Percentiles rank a stretch among this genome's conserved stretches.
Evolutionary conservation across 1,284 basidiomycete species (phyloP).

Genomic region (Testicularia cyperi): DNA sequence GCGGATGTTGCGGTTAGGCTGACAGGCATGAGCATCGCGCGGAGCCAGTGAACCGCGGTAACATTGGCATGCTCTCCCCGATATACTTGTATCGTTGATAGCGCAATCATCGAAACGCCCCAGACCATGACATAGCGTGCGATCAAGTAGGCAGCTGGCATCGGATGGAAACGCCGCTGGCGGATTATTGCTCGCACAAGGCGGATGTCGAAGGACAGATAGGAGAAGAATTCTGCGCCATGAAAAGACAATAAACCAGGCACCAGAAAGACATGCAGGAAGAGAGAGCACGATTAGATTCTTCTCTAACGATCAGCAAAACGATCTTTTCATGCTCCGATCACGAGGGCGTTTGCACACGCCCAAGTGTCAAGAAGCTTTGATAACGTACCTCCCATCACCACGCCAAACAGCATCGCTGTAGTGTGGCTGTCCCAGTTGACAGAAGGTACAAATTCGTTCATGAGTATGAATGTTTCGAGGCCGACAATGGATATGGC

Average conservation of each 20-base stretch:
- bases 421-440: constrained; percentile 15
- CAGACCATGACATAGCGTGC: constrained; percentile 8
- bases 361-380: background rate
- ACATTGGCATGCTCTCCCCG: background rate
- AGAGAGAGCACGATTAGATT: too few relatives aligned
- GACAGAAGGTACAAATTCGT: background rate
- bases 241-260: background rate
- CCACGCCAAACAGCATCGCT: constrained; percentile 9
- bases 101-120: constrained; percentile 4
- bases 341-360: too few relatives aligned
- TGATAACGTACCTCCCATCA: constrained; percentile 10
- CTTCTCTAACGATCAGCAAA: too few relatives aligned
- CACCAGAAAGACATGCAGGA: too few relatives aligned
- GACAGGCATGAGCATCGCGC: constrained; percentile 4
- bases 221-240: constrained; percentile 17
- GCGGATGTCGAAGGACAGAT: constrained; percentile 13
- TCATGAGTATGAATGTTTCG: too few relatives aligned
- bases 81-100: constrained; percentile 1
- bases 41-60: constrained; percentile 1
- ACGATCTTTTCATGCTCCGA: too few relatives aligned
- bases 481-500: too few relatives aligned
- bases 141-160: constrained; percentile 15
- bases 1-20: constrained; percentile 21
- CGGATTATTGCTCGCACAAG: constrained; percentile 9
- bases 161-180: constrained; percentile 2